Evolutionary conservation across 495 filamentous ascomycete species (phyloP).

Genomic region (Penicillium chermesinum): DNA sequence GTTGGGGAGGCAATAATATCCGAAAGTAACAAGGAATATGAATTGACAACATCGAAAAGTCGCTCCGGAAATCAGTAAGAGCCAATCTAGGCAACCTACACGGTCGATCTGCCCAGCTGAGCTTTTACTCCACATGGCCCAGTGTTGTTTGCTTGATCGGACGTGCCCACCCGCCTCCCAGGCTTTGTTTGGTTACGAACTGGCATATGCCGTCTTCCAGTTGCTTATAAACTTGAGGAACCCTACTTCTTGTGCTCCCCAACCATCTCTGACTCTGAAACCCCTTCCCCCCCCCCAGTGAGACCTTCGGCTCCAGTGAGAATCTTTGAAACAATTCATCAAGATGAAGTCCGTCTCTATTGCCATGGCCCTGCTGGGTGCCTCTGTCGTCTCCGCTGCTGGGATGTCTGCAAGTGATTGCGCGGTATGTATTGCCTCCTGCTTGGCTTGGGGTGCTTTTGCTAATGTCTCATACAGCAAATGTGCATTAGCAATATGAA

Average conservation of each 20-base stretch:
- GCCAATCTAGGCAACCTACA: conserved; percentile 7
- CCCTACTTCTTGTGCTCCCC: no score
- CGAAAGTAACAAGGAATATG: conserved; percentile 8
- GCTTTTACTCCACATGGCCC: neutral
- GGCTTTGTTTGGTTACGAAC: neutral
- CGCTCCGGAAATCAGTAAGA: neutral
- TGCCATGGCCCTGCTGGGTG: conserved; percentile 33
- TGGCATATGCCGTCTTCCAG: neutral
- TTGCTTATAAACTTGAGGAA: conserved; percentile 2
- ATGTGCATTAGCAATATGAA: conserved; percentile 73
- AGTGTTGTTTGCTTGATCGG: neutral
- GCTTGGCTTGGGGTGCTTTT: no score
- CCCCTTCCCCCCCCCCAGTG: neutral
- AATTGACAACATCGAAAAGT: conserved; percentile 3
- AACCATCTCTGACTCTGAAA: conserved; percentile 1
- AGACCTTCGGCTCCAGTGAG: neutral
- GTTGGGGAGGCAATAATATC: no score
- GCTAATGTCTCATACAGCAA: conserved; percentile 39
- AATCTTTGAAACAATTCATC: neutral
- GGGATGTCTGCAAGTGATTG: conserved; percentile 31
- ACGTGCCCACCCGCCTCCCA: neutral
- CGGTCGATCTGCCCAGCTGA: neutral
- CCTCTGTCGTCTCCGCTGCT: conserved; percentile 25
- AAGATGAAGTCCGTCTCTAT: conserved; percentile 40
- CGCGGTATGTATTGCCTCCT: conserved; percentile 26